These are phyloP conservation scores for Phytopythium vexans DNA, from an alignment of 352 stramenopile species.

Conservation along the genomic window DNA sequence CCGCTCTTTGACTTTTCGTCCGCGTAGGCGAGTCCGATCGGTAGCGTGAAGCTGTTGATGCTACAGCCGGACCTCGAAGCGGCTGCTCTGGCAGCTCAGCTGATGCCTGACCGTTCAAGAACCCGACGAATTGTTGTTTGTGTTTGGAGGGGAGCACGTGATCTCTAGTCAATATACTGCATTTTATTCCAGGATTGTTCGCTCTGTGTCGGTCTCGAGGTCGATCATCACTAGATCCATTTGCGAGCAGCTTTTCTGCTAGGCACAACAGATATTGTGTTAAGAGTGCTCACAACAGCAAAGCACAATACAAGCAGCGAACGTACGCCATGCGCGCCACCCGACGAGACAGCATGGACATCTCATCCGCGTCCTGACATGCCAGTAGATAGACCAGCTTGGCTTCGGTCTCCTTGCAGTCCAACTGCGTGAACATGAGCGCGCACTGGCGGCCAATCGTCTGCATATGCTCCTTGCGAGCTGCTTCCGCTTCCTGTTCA, in stretches of 20 bases:
- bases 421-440: conserved; percentile 57
- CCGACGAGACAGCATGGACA: conserved; percentile 8
- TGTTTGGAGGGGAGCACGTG: not conserved
- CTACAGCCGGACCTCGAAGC: not conserved
- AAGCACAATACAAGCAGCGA: not conserved
- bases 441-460: conserved; percentile 59
- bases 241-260: too few relatives aligned
- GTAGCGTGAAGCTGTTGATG: too few relatives aligned
- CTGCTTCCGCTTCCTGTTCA: conserved; percentile 27
- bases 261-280: too few relatives aligned
- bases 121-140: conserved; percentile 1
- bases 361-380: conserved; percentile 26
- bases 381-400: conserved; percentile 30
- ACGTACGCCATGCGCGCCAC: conserved; percentile 16
- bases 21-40: conserved; percentile 16
- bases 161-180: conserved; percentile 9
- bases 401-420: conserved; percentile 50
- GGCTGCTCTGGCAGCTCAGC: not conserved
- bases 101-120: not conserved
- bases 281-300: too few relatives aligned
- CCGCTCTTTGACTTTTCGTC: conserved; percentile 73
- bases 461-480: conserved; percentile 42
- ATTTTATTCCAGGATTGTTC: not conserved
- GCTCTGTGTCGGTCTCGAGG: not conserved
- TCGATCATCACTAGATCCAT: too few relatives aligned